Percentiles rank a stretch among this genome's conserved stretches.
phyloP scores from a whole-genome alignment of 192 early-diverging fungal genomes.

The Coemansia sp. region DNA sequence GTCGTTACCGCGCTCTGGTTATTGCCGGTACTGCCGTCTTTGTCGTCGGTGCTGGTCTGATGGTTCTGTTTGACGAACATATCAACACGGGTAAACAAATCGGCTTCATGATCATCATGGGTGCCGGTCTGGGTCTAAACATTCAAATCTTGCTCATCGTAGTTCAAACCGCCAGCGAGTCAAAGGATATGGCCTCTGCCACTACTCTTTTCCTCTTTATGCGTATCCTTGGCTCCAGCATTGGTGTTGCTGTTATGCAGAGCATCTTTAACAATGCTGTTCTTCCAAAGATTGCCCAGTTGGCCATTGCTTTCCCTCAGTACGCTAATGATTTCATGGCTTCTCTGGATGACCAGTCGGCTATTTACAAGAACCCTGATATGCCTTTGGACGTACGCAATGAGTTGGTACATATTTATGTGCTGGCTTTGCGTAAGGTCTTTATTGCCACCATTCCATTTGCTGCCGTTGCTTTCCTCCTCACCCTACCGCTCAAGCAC shows the following conservation, averaged over 20 bases:
- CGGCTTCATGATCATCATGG: conserved; percentile 54
- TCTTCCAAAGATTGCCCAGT: conserved; percentile 12
- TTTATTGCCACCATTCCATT: conserved; percentile 57
- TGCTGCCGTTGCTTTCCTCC: conserved; percentile 47
- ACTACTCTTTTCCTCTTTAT: conserved; percentile 65
- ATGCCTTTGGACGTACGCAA: conserved; percentile 34
- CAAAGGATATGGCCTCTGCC: conserved; percentile 59
- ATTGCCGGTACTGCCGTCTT: conserved; percentile 54
- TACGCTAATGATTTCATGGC: conserved; percentile 6
- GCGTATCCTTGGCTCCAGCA: conserved; percentile 56
- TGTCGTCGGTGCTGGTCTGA: conserved; percentile 55
- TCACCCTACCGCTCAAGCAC: conserved; percentile 52
- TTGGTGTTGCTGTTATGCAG: conserved; percentile 58
- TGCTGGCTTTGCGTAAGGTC: conserved; percentile 51
- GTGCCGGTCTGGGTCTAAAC: conserved; percentile 56
- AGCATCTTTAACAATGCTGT: conserved; percentile 54
- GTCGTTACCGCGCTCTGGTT: conserved; percentile 50
- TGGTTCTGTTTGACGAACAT: conserved; percentile 54
- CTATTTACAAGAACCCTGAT: conserved; percentile 20
- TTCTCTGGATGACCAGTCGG: conserved; percentile 32
- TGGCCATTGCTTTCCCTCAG: conserved; percentile 16
- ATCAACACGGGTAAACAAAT: conserved; percentile 51
- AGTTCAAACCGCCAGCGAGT: conserved; percentile 59
- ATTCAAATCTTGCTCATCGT: conserved; percentile 63
- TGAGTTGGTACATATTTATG: conserved; percentile 49